Evolutionary conservation across 2,329 filamentous ascomycete species (phyloP).

Genomic region (Aspergillus oerlinghausenensis): DNA sequence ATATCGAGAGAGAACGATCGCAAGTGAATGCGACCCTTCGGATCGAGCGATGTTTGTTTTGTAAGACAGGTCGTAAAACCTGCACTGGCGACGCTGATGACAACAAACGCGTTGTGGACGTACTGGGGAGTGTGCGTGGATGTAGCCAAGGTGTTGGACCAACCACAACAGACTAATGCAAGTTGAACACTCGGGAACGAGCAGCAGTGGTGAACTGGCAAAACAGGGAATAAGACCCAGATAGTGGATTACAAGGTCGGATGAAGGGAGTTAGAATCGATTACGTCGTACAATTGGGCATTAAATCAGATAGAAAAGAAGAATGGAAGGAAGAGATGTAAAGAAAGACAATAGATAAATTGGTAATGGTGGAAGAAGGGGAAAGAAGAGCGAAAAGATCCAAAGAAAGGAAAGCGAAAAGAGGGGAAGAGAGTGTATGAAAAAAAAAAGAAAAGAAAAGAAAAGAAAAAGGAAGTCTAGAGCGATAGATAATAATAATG

Average conservation of each 20-base stretch:
- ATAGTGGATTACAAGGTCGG: slow-evolving; percentile 2
- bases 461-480: slow-evolving; percentile 14
- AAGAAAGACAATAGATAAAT: slow-evolving; percentile 3
- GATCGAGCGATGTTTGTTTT: not conserved
- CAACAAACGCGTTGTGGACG: slow-evolving; percentile 18
- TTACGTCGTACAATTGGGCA: slow-evolving; percentile 5
- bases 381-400: slow-evolving; percentile 13
- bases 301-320: slow-evolving; percentile 1
- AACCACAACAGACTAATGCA: slow-evolving; percentile 10
- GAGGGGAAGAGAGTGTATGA: slow-evolving; percentile 4
- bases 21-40: not conserved
- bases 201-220: slow-evolving; percentile 10
- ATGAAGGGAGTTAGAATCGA: slow-evolving; percentile 1
- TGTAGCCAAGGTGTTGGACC: slow-evolving; percentile 14
- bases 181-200: slow-evolving; percentile 9
- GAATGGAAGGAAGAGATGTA: not conserved
- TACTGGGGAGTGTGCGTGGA: slow-evolving; percentile 10
- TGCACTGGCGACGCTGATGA: slow-evolving; percentile 7
- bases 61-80: not conserved
- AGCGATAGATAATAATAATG: slow-evolving; percentile 9
- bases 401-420: slow-evolving; percentile 8
- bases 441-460: slow-evolving; percentile 2
- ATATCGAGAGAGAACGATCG: not conserved
- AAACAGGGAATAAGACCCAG: slow-evolving; percentile 8
- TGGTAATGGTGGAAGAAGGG: slow-evolving; percentile 1